phyloP scores from a whole-genome alignment of 495 filamentous ascomycete genomes.

The Aspergillus ostianus region DNA sequence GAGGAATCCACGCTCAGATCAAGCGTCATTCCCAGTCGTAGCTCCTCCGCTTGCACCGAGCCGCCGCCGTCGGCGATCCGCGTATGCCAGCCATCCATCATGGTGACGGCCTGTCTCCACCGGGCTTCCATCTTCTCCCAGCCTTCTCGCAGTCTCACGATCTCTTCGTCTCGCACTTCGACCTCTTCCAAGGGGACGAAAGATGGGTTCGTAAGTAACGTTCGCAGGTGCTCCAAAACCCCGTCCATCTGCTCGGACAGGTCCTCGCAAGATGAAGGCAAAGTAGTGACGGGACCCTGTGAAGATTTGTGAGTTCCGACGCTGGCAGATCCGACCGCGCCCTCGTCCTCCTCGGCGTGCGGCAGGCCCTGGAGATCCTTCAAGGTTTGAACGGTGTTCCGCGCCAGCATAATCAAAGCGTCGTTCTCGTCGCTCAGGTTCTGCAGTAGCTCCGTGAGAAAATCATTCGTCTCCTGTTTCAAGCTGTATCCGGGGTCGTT shows the following conservation, averaged over 20 bases:
- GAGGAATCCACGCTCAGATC: constrained; percentile 57
- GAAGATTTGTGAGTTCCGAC: constrained; percentile 32
- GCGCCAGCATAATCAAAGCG: constrained; percentile 67
- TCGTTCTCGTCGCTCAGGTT: constrained; percentile 94
- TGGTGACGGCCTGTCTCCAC: constrained; percentile 82
- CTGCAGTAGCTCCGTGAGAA: constrained; percentile 84
- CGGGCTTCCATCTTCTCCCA: constrained; percentile 89
- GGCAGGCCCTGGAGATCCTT: constrained; percentile 78
- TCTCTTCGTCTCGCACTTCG: constrained; percentile 85
- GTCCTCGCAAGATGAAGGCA: constrained; percentile 64
- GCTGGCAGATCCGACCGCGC: constrained; percentile 35
- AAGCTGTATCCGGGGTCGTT: constrained; percentile 68
- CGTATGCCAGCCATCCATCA: constrained; percentile 93
- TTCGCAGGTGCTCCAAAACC: constrained; percentile 75
- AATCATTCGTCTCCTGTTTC: constrained; percentile 84
- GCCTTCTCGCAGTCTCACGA: constrained; percentile 71
- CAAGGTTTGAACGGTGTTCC: constrained; percentile 67
- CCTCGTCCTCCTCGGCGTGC: constrained; percentile 41
- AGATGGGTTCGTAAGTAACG: constrained; percentile 85
- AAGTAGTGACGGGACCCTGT: constrained; percentile 34
- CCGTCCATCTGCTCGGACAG: constrained; percentile 68
- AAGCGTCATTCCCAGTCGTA: constrained; percentile 71
- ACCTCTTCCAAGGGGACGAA: constrained; percentile 97
- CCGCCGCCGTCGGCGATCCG: constrained; percentile 76
- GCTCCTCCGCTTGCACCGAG: constrained; percentile 77